Conservation (phyloP, 768 basidiomycete species). For the Psilocybe cyanescens region DNA sequence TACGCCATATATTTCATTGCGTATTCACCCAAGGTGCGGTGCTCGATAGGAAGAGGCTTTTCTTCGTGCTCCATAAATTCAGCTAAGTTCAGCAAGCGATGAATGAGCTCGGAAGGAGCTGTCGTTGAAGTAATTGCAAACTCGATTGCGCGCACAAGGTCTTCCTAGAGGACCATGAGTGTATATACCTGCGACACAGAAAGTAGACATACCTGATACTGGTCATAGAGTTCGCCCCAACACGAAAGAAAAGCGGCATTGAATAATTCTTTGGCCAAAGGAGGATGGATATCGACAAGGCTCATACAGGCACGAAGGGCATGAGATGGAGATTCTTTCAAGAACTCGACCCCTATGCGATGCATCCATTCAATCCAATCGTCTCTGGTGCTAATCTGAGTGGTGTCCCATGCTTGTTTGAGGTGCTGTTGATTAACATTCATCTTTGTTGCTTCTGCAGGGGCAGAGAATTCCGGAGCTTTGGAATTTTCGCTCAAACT, state of each 20-base stretch:
- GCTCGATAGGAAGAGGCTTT: constrained; percentile 91
- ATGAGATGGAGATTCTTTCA: constrained; percentile 98
- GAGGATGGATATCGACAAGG: constrained; percentile 88
- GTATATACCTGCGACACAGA: constrained; percentile 7
- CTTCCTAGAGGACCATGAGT: constrained; percentile 62
- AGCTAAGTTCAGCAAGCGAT: constrained; percentile 88
- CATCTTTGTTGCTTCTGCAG: constrained; percentile 86
- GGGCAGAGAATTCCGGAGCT: constrained; percentile 75
- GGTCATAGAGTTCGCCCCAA: constrained; percentile 94
- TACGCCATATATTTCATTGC: constrained; percentile 93
- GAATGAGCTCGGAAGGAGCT: constrained; percentile 87
- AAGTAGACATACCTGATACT: constrained; percentile 77
- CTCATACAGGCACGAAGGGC: constrained; percentile 97
- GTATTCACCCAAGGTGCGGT: constrained; percentile 91
- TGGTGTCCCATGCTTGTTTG: constrained; percentile 95
- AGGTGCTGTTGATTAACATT: constrained; percentile 96
- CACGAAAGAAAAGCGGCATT: constrained; percentile 98
- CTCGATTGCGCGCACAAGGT: constrained; percentile 90
- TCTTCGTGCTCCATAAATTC: constrained; percentile 99
- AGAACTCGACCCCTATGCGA: constrained; percentile 89
- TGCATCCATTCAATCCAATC: constrained; percentile 99
- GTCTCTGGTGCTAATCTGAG: constrained; percentile 72
- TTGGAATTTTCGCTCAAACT: constrained; percentile 64
- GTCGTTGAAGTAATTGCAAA: constrained; percentile 76
- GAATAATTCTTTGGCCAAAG: constrained; percentile 92